Evolutionary conservation across 2,329 filamentous ascomycete genomes (phyloP).

Genomic region (Colletotrichum sp.): DNA sequence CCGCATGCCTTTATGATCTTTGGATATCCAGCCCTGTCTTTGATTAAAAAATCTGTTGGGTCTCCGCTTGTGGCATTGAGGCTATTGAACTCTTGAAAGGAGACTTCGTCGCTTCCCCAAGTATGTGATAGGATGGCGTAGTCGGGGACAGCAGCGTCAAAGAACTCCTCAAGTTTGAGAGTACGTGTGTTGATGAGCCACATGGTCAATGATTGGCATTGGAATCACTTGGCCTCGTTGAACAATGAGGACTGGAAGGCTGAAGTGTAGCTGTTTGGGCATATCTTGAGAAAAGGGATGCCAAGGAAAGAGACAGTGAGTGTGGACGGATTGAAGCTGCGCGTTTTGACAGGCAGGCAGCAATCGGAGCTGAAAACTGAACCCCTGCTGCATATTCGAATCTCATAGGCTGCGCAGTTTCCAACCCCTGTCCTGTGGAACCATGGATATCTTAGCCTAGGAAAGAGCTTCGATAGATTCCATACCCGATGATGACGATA

Average conservation of each 20-base stretch:
- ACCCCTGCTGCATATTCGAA: not conserved
- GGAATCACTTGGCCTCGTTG: accelerated
- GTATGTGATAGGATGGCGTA: not conserved
- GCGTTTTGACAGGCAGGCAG: not conserved
- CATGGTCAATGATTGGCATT: not conserved
- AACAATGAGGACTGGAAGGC: accelerated
- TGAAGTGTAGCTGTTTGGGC: accelerated
- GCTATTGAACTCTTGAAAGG: not conserved
- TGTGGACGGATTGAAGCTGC: not conserved
- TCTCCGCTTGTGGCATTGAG: not conserved
- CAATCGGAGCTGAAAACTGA: not conserved
- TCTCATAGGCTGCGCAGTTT: not conserved
- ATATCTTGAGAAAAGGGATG: not conserved
- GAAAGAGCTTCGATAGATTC: no score
- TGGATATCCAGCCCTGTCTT: not conserved
- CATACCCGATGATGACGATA: no score
- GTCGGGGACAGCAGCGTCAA: not conserved
- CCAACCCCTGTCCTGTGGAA: no score
- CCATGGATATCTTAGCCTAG: no score
- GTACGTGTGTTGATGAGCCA: not conserved
- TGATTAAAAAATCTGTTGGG: not conserved
- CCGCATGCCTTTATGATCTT: not conserved
- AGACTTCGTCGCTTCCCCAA: not conserved
- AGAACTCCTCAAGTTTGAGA: not conserved
- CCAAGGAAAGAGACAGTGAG: not conserved